These are phyloP conservation scores for Paecilomyces sp. DNA, from an alignment of 2,329 filamentous ascomycete species.

Conservation along the genomic window DNA sequence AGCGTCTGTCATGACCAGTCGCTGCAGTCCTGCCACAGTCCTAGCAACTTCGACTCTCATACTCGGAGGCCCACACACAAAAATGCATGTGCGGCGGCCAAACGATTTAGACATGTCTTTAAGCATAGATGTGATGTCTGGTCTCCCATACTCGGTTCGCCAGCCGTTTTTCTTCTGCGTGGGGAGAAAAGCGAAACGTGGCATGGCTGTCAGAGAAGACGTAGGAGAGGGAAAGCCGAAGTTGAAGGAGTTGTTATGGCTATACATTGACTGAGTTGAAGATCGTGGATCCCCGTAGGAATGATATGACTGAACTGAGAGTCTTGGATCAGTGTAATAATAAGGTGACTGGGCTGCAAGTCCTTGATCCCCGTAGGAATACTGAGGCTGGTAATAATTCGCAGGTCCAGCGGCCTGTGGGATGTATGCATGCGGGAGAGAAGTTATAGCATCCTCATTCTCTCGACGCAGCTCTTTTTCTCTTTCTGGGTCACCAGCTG, in stretches of 20 bases:
- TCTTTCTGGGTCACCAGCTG: slow-evolving; percentile 67
- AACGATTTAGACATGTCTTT: slow-evolving; percentile 75
- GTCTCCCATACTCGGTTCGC: slow-evolving; percentile 87
- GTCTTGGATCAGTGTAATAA: slow-evolving; percentile 1
- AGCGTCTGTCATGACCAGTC: slow-evolving; percentile 71
- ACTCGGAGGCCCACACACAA: slow-evolving; percentile 80
- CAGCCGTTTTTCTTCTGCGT: slow-evolving; percentile 60
- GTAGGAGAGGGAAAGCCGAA: slow-evolving; percentile 81
- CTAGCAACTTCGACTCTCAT: slow-evolving; percentile 87
- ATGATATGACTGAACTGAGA: slow-evolving; percentile 1
- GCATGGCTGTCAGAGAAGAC: slow-evolving; percentile 79
- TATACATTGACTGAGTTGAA: slow-evolving; percentile 1
- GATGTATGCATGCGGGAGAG: slow-evolving; percentile 56
- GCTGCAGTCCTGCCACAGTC: slow-evolving; percentile 75
- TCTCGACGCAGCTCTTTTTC: slow-evolving; percentile 74
- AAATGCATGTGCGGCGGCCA: slow-evolving; percentile 76
- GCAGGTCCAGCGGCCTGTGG: slow-evolving; percentile 8
- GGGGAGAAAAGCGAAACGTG: slow-evolving; percentile 79
- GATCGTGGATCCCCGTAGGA: slow-evolving; percentile 1
- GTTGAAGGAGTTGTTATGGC: slow-evolving; percentile 45
- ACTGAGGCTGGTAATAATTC: slow-evolving; percentile 7
- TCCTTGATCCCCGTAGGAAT: background rate
- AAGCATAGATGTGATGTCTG: slow-evolving; percentile 80
- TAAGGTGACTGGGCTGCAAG: slow-evolving; percentile 5
- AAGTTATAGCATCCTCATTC: slow-evolving; percentile 77